phyloP scores from a whole-genome alignment of 164 flowering plant species.

The Macadamia integrifolia region DNA sequence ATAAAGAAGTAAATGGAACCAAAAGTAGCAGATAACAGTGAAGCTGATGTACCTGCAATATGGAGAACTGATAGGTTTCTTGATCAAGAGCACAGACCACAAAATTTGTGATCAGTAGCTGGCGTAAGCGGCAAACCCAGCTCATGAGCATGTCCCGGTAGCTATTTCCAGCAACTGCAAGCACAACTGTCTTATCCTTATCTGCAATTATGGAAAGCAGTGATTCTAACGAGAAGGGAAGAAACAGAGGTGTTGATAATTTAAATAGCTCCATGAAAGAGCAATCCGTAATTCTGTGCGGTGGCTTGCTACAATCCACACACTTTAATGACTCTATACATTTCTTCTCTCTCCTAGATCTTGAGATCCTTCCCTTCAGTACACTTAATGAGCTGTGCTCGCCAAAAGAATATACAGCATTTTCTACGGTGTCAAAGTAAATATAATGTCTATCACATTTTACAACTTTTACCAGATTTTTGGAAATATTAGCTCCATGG shows the following conservation, averaged over 20 bases:
- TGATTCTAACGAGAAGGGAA: conserved; percentile 59
- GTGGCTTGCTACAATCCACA: conserved; percentile 24
- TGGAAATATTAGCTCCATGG: conserved; percentile 41
- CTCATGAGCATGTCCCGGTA: conserved; percentile 97
- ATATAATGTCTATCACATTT: conserved; percentile 46
- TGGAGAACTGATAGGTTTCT: conserved; percentile 66
- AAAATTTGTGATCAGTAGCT: conserved; percentile 55
- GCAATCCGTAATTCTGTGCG: conserved; percentile 22
- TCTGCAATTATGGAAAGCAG: conserved; percentile 55
- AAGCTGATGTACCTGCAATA: conserved; percentile 59
- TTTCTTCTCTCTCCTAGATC: conserved; percentile 31
- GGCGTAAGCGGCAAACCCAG: conserved; percentile 88
- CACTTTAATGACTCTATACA: conserved; percentile 23
- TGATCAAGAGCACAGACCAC: conserved; percentile 78
- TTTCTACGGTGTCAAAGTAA: conserved; percentile 33
- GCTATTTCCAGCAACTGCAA: conserved; percentile 79
- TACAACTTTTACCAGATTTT: conserved; percentile 37
- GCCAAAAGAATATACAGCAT: conserved; percentile 23
- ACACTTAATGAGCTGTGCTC: conserved; percentile 17
- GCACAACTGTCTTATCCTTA: conserved; percentile 59
- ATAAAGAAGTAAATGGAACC: background rate
- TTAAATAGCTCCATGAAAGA: conserved; percentile 25
- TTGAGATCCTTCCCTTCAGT: conserved; percentile 34
- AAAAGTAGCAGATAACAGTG: background rate
- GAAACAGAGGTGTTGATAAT: conserved; percentile 20